phyloP scores from a whole-genome alignment of 2,329 filamentous ascomycete genomes.

The Colletotrichum sp. region DNA sequence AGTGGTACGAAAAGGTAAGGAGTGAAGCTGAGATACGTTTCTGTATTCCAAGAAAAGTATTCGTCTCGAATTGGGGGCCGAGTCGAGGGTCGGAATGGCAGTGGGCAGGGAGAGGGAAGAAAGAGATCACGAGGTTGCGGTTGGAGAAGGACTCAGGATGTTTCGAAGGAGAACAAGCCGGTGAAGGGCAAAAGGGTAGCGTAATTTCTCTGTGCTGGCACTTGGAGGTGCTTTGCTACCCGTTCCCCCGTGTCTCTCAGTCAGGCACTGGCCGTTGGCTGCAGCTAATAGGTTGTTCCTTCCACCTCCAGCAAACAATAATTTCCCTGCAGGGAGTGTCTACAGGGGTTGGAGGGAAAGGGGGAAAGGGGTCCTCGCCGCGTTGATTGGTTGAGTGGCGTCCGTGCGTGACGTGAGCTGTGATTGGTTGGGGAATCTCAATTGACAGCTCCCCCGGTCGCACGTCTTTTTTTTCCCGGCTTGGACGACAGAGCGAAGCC shows the following conservation, averaged over 20 bases:
- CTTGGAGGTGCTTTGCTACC: slow-evolving; percentile 23
- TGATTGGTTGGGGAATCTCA: slow-evolving; percentile 23
- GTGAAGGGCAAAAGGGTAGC: slow-evolving; percentile 23
- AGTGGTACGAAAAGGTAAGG: slow-evolving; percentile 33
- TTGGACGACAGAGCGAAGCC: not conserved
- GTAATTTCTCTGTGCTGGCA: slow-evolving; percentile 41
- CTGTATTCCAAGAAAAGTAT: slow-evolving; percentile 41
- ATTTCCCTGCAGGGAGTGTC: slow-evolving; percentile 48
- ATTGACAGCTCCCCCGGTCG: slow-evolving; percentile 12
- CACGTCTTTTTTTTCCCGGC: slow-evolving; percentile 12
- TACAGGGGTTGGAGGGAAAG: slow-evolving; percentile 50
- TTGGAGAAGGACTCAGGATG: slow-evolving; percentile 6
- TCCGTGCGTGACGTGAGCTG: slow-evolving; percentile 6
- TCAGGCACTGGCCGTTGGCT: slow-evolving; percentile 20
- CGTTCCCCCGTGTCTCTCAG: slow-evolving; percentile 15
- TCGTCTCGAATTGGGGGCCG: slow-evolving; percentile 26
- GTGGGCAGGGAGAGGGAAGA: slow-evolving; percentile 7
- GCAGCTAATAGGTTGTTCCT: slow-evolving; percentile 27
- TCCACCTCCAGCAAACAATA: slow-evolving; percentile 51
- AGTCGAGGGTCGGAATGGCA: slow-evolving; percentile 25
- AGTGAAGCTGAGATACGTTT: slow-evolving; percentile 27
- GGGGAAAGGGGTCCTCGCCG: slow-evolving; percentile 30
- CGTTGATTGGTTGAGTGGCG: slow-evolving; percentile 10
- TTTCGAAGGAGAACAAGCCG: slow-evolving; percentile 23
- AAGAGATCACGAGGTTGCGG: slow-evolving; percentile 20